Base-by-base conservation (phyloP, 208 protist species). In the Tritrichomonas musculus region DNA sequence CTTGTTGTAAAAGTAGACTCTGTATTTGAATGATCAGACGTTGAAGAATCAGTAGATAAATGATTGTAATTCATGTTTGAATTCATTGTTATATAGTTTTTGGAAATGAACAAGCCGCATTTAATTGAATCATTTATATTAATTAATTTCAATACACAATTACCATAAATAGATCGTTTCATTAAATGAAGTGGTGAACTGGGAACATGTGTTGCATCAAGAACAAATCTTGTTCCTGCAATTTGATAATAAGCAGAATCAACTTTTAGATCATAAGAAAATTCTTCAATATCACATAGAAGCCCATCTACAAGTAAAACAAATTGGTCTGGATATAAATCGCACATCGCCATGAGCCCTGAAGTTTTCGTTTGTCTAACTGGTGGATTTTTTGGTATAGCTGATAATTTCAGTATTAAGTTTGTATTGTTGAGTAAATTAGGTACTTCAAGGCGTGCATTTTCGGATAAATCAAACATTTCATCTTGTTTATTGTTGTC, bases 221-320 rank as follows among this genome's bases (percentile, higher is more conserved):
- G 47, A 57, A 88, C 77, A 57, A 88, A 57, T 2, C 77, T 4
- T 57, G 77, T 88, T 0, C 47, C 77, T 22, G 25, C 27, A 14
- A 88, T n/a, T 88, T 88, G 77, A 36, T 88, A 88, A 88, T 47
- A 53, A n/a, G 47, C 47, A 17, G 47, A 88, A 39, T 88, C 77
- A 22, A 88, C 77, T 2, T 33, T 33, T 27, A 33, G 20, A 49
- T 88, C 77, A 49, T 88, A 88, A 57, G 33, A 27, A 49, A 88
- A 88, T 57, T 88, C 77, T 57, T 88, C 77, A 36, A 88, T 25
- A 88, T 88, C 77, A 27, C 77, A 41, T 5, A 88, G 1, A 8
- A 88, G 17, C 0, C 77, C 77, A 39, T 44, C 44, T 0, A 39
- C 77, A 8, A 55, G 0, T 22, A 39, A 39, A 22, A 88, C 77